Base-by-base conservation (phyloP, 225 moss, liverwort and hornwort species). In the Antitrichia curtipendula region DNA sequence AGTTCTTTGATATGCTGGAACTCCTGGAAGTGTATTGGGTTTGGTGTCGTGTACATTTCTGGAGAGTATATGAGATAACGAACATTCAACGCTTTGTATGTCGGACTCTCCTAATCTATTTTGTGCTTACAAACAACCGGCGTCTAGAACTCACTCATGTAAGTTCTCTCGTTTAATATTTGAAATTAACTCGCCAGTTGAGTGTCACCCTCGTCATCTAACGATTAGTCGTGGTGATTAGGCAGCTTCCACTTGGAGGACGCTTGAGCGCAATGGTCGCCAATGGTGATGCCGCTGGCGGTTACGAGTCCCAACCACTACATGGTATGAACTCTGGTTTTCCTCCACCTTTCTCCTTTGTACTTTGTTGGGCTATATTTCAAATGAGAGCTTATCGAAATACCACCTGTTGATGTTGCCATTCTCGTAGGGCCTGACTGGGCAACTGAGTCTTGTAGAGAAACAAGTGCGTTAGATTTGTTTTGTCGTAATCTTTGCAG, bases 251-350 rank as follows among this genome's bases (percentile, higher is more conserved):
- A 75, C 53, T 84, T 78, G 77, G 70, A 68, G 71, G 70, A 56
- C 70, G 54, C 54, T 78, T 73, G 63, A 64, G 86, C 54, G 77
- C 62, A 69, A 93, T 92, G 93, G 93, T 90, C 34, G 91, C 87
- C 59, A 90, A 92, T 81, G 92, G 88, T 60, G 91, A 91, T 87
- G 69, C 91, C 21, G 65, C 72, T 81, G 82, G 87, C 58, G 83
- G 81, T 66, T 90, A 88, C 86, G 90, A 91, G 54, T 90, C 90
- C 80, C 92, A 92, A 87, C 85, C 89, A 72, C 75, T 87, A 65
- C 89, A 75, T 85, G 94, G 94, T 94, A 90, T 72, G 74, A 12
- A 76, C 21, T 75, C 15, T 49, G 38, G 45, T 75, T 49, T 43
- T 43, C 80, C 57, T 82, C 50, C 32, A 43, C 45, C 25, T 58